phyloP scores from a whole-genome alignment of 345 rosid genomes.

The Gossypioides kirkii region DNA sequence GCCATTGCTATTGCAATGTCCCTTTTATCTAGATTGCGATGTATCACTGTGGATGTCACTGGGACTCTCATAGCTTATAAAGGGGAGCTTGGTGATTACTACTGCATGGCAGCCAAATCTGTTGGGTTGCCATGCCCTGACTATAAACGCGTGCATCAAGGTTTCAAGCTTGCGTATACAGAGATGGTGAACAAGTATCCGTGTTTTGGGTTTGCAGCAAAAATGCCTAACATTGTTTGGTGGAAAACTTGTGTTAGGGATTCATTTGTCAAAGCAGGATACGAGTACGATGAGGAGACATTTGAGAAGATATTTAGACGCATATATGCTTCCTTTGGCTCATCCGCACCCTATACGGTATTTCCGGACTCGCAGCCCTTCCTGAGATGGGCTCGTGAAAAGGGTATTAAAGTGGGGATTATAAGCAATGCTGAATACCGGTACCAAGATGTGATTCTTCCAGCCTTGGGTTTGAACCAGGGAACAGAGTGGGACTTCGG shows the following conservation, averaged over 20 bases:
- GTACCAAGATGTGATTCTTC: background rate
- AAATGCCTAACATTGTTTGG: constrained; percentile 88
- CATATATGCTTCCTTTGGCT: constrained; percentile 5
- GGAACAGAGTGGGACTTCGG: constrained; percentile 5
- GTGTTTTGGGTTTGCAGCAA: constrained; percentile 78
- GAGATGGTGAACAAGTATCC: constrained; percentile 89
- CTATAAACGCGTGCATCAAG: constrained; percentile 82
- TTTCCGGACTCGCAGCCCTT: background rate
- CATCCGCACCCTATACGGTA: background rate
- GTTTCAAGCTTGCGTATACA: constrained; percentile 82
- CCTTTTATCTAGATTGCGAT: constrained; percentile 59
- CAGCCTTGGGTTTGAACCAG: background rate
- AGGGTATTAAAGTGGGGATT: background rate
- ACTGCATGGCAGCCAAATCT: constrained; percentile 98
- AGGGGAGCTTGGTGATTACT: constrained; percentile 98
- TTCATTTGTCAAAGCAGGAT: constrained; percentile 45
- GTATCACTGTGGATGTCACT: constrained; percentile 93
- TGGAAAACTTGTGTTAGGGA: constrained; percentile 88
- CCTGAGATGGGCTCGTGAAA: constrained; percentile 7
- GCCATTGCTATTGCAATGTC: constrained; percentile 39
- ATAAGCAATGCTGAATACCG: background rate
- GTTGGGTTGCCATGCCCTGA: constrained; percentile 91
- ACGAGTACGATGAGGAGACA: constrained; percentile 4
- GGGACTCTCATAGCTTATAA: constrained; percentile 95
- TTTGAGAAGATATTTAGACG: constrained; percentile 1